These are phyloP conservation scores for Podila minutissima DNA, from an alignment of 192 early-diverging fungal genomes.

Conservation along the genomic window DNA sequence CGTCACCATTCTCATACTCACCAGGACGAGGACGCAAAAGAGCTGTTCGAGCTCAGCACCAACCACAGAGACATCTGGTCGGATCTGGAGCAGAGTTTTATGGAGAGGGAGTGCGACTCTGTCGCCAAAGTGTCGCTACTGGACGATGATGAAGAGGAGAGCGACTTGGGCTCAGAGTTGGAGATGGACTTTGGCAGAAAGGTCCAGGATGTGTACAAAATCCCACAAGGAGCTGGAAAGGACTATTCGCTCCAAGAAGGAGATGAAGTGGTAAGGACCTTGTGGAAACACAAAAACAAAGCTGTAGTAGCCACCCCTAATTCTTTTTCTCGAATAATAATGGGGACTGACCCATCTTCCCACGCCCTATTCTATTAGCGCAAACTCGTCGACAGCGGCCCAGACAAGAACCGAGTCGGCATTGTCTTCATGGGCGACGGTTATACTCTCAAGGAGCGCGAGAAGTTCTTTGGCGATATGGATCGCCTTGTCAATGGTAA, in stretches of 20 bases:
- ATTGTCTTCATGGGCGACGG: constrained; percentile 76
- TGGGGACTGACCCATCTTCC: neutral
- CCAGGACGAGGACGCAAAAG: neutral
- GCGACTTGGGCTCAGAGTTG: neutral
- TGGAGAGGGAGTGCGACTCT: constrained; percentile 20
- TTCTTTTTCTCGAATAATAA: neutral
- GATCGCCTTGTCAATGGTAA: constrained; percentile 56
- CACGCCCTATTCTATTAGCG: constrained; percentile 19
- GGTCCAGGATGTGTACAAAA: neutral
- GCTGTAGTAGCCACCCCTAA: too few species aligned
- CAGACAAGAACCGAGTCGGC: constrained; percentile 63
- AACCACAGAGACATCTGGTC: constrained; percentile 6
- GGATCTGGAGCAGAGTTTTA: constrained; percentile 9
- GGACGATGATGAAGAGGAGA: constrained; percentile 3
- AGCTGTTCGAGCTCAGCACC: constrained; percentile 38
- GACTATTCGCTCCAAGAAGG: neutral
- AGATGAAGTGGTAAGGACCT: constrained; percentile 38
- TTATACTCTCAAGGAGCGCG: constrained; percentile 59
- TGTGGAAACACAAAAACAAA: neutral
- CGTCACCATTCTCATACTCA: constrained; percentile 9
- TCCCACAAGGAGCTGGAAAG: constrained; percentile 5
- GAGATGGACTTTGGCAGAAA: neutral
- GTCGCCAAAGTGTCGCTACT: neutral
- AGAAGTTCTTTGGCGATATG: constrained; percentile 65
- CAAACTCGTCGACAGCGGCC: constrained; percentile 60